phyloP scores from a whole-genome alignment of 1,284 basidiomycete genomes.

The Heterobasidion parviporum region DNA sequence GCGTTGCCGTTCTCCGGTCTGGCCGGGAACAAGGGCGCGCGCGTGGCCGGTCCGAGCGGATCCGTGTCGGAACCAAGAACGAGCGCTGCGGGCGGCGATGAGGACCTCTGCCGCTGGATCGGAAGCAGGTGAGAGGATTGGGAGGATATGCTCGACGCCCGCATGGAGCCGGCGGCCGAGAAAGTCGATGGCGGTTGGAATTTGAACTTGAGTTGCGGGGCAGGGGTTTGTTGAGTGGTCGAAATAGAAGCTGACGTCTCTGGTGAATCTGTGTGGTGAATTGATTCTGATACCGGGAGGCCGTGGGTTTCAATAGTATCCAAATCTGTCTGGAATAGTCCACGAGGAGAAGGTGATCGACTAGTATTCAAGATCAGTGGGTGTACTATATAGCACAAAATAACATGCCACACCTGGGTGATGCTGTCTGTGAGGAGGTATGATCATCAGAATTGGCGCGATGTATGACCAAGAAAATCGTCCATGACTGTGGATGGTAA shows the following conservation, averaged over 20 bases:
- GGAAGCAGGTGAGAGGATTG: background rate
- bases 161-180: too few species aligned
- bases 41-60: slow-evolving; percentile 36
- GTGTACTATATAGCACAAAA: background rate
- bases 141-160: background rate
- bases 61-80: background rate
- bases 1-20: slow-evolving; percentile 33
- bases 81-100: background rate
- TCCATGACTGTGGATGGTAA: background rate
- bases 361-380: background rate
- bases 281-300: background rate
- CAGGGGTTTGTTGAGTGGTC: background rate
- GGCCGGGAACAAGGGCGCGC: slow-evolving; percentile 43
- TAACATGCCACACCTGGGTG: background rate
- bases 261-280: background rate
- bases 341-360: background rate
- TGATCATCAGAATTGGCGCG: background rate
- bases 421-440: background rate
- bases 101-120: background rate
- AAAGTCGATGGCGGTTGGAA: background rate
- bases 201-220: background rate
- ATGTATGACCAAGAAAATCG: background rate
- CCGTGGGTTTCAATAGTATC: background rate
- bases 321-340: background rate
- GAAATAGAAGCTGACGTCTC: background rate